phyloP scores from a whole-genome alignment of 2,329 filamentous ascomycete species.

The Taxawa tesnikishii region DNA sequence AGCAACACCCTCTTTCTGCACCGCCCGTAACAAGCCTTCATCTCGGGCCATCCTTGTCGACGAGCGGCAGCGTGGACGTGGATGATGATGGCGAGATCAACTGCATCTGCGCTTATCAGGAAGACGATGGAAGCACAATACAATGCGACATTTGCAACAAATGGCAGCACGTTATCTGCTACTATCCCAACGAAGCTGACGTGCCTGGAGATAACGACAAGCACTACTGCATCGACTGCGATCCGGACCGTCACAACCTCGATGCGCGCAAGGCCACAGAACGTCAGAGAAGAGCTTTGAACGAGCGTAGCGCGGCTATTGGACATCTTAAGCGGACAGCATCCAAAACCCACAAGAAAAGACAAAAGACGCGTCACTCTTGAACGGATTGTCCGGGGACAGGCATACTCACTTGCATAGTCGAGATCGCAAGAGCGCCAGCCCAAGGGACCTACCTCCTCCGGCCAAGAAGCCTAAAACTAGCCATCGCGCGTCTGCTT shows the following conservation, averaged over 20 bases:
- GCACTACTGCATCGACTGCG: slow-evolving; percentile 84
- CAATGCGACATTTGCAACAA: slow-evolving; percentile 92
- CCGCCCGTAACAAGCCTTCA: not conserved
- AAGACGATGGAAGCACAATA: slow-evolving; percentile 96
- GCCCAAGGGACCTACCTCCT: slow-evolving; percentile 41
- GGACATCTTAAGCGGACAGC: slow-evolving; percentile 51
- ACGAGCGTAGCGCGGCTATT: slow-evolving; percentile 45
- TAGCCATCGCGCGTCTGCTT: slow-evolving; percentile 68
- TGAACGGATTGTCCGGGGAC: slow-evolving; percentile 52
- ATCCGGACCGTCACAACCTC: slow-evolving; percentile 60
- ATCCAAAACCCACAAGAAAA: slow-evolving; percentile 80
- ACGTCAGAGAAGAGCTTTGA: slow-evolving; percentile 12
- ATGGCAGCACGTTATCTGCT: slow-evolving; percentile 97
- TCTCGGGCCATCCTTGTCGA: not conserved
- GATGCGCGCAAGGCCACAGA: slow-evolving; percentile 44
- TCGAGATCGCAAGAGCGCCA: slow-evolving; percentile 34
- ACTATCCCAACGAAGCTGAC: slow-evolving; percentile 66
- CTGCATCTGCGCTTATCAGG: slow-evolving; percentile 86
- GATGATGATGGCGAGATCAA: slow-evolving; percentile 91
- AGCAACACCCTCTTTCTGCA: not conserved
- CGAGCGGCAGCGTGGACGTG: slow-evolving; percentile 22
- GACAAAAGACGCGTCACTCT: slow-evolving; percentile 49
- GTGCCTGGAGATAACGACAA: slow-evolving; percentile 45
- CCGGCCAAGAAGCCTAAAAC: slow-evolving; percentile 69
- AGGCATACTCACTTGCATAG: slow-evolving; percentile 34